Base-by-base conservation (phyloP, 257 asterid species). In the Primulina tabacum region DNA sequence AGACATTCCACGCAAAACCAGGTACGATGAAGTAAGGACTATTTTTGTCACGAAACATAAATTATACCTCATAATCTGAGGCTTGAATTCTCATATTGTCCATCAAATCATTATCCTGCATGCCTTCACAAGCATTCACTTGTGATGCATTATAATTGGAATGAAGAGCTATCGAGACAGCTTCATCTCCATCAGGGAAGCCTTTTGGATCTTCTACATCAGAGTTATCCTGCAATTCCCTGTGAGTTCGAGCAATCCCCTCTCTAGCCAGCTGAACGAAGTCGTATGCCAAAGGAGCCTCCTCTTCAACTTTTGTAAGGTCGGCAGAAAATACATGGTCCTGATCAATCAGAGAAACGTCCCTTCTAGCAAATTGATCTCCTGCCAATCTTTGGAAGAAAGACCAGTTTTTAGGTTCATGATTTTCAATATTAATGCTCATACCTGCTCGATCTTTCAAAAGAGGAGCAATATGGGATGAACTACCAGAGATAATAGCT, bases 361-460 rank as follows among this genome's bases (percentile, higher is more conserved):
- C 95, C 68, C 83, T 92, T 79, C 86, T 82, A 32, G 87, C 61
- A 82, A 92, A 90, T 72, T 80, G 93, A 81, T 88, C 90, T 70
- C 97, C 95, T 32, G 93, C 96, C 83, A 90, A 80, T 74, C 89
- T 87, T 81, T 88, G 90, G 81, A 92, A 92, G 87, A 85, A 92
- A 67, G 98, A 92, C 98, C 98, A 92, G 76, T 78, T 90, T 75
- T 90, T 78, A 29, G 98, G 98, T 10, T 92, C 98, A 67, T 87
- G 93, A 77, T 90, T 92, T 76, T 88, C 91, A 59, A 88, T 74
- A 81, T 92, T 92, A 80, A 92, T 75, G 69, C 98, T 92, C 88
- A 82, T 56, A 69, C 90, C 96, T 66, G 85, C 88, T 63, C 84
- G 93, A 78, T 88, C 95, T 52, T 84, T 86, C 57, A 68, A 87